Evolutionary conservation across 1,284 basidiomycete species (phyloP).

Genomic region (Marasmius oreades): DNA sequence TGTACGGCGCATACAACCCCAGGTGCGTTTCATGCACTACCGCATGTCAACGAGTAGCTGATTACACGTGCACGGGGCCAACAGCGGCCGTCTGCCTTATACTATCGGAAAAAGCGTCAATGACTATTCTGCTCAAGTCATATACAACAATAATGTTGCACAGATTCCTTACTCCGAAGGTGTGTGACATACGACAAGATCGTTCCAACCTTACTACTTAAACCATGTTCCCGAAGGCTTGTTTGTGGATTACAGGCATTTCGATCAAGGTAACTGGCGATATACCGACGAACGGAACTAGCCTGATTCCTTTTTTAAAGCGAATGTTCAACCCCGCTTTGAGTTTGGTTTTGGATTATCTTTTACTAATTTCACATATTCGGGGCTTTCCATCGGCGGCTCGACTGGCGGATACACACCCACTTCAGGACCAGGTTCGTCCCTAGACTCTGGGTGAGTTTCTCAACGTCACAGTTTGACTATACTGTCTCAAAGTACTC

Average conservation of each 20-base stretch:
- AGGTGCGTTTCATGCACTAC: slow-evolving; percentile 42
- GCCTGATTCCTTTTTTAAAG: slow-evolving; percentile 15
- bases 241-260: slow-evolving; percentile 64
- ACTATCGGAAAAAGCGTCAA: slow-evolving; percentile 55
- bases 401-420: slow-evolving; percentile 35
- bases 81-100: slow-evolving; percentile 50
- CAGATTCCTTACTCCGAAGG: slow-evolving; percentile 45
- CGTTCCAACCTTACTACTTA: background rate
- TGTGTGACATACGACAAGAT: background rate
- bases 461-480: background rate
- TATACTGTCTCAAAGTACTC: background rate
- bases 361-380: slow-evolving; percentile 64
- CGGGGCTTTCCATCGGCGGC: slow-evolving; percentile 38
- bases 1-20: slow-evolving; percentile 65
- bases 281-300: background rate
- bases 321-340: slow-evolving; percentile 55
- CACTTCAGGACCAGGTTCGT: slow-evolving; percentile 40
- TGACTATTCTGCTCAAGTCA: slow-evolving; percentile 54
- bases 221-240: slow-evolving; percentile 26
- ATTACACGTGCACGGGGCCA: background rate
- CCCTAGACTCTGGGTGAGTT: slow-evolving; percentile 41
- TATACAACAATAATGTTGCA: slow-evolving; percentile 30
- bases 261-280: slow-evolving; percentile 35
- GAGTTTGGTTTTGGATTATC: slow-evolving; percentile 71
- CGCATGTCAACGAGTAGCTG: background rate